Conservation (phyloP, 2,329 filamentous ascomycete species). For the Graphiopsis chlorocephala region DNA sequence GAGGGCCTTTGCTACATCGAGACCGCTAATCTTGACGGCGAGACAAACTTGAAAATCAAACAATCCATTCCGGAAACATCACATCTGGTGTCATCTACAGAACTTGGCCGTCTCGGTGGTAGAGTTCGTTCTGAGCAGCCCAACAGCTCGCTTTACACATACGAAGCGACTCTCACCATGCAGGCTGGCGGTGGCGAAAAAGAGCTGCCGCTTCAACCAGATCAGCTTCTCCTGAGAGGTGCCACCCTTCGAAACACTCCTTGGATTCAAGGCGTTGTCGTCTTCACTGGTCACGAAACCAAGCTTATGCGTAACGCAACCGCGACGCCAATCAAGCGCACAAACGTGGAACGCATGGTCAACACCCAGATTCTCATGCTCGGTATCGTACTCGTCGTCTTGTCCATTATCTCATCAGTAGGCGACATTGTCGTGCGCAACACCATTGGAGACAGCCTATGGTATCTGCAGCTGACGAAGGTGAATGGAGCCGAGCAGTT, state of each 20-base stretch:
- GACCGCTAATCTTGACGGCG: constrained; percentile 94
- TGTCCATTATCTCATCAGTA: constrained; percentile 87
- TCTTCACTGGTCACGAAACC: constrained; percentile 96
- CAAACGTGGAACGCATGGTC: constrained; percentile 89
- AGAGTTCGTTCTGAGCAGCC: constrained; percentile 92
- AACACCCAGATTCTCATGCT: constrained; percentile 92
- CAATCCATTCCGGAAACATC: constrained; percentile 92
- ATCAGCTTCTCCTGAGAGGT: constrained; percentile 88
- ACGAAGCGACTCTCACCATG: constrained; percentile 93
- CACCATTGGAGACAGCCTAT: constrained; percentile 59
- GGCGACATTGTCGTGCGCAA: constrained; percentile 81
- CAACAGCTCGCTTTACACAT: constrained; percentile 97
- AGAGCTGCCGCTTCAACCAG: constrained; percentile 82
- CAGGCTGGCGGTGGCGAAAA: constrained; percentile 88
- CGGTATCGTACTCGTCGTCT: constrained; percentile 74
- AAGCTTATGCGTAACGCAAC: constrained; percentile 99
- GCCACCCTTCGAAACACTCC: constrained; percentile 94
- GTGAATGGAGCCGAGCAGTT: constrained; percentile 75
- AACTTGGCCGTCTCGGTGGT: constrained; percentile 81
- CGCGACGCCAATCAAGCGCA: constrained; percentile 94
- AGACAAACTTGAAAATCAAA: constrained; percentile 98
- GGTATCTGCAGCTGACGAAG: constrained; percentile 67
- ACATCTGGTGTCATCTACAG: constrained; percentile 77
- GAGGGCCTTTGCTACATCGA: constrained; percentile 98
- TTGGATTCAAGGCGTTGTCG: constrained; percentile 93